A percentile compares a stretch with the other conserved stretches of the same genome.
Evolutionary conservation across 106 monocot genomes (phyloP).

Genomic region (Apostasia ramifera): DNA sequence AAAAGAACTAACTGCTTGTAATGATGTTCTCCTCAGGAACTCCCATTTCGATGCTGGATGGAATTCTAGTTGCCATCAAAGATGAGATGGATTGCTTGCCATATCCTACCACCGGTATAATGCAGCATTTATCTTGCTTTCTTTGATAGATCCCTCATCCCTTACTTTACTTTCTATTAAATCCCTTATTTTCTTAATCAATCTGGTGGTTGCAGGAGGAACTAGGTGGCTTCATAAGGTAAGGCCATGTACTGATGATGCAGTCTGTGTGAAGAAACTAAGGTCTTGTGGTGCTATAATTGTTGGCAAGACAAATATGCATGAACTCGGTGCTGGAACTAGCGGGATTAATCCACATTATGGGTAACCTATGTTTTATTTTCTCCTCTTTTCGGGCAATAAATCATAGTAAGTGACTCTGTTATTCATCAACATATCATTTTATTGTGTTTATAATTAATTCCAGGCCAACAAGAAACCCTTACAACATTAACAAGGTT

Average conservation of each 20-base stretch:
- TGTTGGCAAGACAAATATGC: conserved; percentile 96
- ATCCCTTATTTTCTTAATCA: background rate
- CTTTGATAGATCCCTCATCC: background rate
- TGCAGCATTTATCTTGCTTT: background rate
- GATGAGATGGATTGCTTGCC: conserved; percentile 95
- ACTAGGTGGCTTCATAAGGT: conserved; percentile 77
- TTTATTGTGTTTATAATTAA: conserved; percentile 2
- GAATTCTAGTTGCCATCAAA: conserved; percentile 69
- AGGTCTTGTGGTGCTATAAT: conserved; percentile 87
- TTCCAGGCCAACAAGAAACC: conserved; percentile 70
- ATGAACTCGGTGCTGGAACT: conserved; percentile 88
- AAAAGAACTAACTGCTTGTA: too few species aligned
- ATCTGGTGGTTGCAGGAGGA: conserved; percentile 39
- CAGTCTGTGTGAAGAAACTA: conserved; percentile 54
- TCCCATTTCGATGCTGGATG: conserved; percentile 79
- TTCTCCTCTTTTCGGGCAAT: too few species aligned
- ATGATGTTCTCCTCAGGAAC: conserved; percentile 26
- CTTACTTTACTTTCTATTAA: background rate
- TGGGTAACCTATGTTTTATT: conserved; percentile 35
- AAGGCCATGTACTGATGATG: conserved; percentile 59
- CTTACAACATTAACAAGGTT: conserved; percentile 60
- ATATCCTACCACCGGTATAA: conserved; percentile 80
- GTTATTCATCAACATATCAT: background rate
- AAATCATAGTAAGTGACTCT: background rate
- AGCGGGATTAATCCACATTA: conserved; percentile 96